Conservation (phyloP, 805 yeast species). For the Candida michaelii region DNA sequence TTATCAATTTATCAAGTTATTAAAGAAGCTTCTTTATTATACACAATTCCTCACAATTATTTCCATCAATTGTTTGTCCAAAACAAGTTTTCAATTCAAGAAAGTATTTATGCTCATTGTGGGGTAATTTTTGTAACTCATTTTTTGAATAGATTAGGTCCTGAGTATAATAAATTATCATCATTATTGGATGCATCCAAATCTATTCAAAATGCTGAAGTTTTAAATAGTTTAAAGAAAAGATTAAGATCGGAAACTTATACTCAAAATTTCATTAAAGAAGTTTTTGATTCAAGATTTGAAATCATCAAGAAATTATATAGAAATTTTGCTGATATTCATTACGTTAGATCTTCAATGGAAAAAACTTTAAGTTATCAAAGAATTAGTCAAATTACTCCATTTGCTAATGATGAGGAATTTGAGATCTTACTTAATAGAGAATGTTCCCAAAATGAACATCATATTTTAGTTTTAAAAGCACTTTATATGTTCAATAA, state of each 20-base stretch:
- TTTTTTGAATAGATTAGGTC: conserved; percentile 89
- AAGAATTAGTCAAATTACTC: conserved; percentile 74
- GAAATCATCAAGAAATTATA: conserved; percentile 79
- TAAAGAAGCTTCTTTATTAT: conserved; percentile 90
- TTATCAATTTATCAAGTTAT: conserved; percentile 84
- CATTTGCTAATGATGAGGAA: conserved; percentile 72
- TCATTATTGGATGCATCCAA: conserved; percentile 61
- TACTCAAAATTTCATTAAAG: conserved; percentile 79
- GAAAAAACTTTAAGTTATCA: conserved; percentile 84
- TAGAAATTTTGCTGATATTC: conserved; percentile 88
- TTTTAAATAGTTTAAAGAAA: conserved; percentile 76
- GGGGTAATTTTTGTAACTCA: conserved; percentile 92
- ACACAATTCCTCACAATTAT: conserved; percentile 84
- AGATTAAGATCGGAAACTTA: conserved; percentile 91
- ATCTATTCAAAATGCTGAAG: conserved; percentile 69
- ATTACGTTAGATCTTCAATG: conserved; percentile 70
- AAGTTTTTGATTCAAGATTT: conserved; percentile 67
- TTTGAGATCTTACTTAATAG: conserved; percentile 66
- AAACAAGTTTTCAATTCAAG: conserved; percentile 87
- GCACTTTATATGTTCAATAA: conserved; percentile 84
- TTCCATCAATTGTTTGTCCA: conserved; percentile 72
- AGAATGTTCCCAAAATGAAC: conserved; percentile 78
- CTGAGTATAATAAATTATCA: conserved; percentile 75
- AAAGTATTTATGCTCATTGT: conserved; percentile 90
- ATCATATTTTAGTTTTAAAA: conserved; percentile 72